phyloP scores from a whole-genome alignment of 1,139 yeast species.

The Casaregolazyma lundiana region DNA sequence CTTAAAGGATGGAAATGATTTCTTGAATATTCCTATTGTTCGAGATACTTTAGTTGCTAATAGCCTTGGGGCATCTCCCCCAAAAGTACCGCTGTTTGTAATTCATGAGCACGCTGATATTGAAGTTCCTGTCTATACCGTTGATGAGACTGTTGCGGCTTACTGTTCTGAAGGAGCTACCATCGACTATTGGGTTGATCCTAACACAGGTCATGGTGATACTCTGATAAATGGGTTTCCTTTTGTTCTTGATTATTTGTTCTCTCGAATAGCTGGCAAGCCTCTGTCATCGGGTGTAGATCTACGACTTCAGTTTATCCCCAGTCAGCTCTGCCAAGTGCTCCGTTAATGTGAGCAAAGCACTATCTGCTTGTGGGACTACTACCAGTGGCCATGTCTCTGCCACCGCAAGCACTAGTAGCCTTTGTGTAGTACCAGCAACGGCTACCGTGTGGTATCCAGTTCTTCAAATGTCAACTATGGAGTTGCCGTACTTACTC shows the following conservation, averaged over 20 bases:
- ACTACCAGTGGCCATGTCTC: too few relatives aligned
- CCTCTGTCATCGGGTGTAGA: constrained; percentile 11
- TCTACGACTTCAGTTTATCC: too few relatives aligned
- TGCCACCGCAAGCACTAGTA: too few relatives aligned
- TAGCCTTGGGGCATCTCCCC: constrained; percentile 19
- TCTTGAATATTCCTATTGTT: constrained; percentile 15
- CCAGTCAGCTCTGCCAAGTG: too few relatives aligned
- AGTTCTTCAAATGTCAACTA: too few relatives aligned
- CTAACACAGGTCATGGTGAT: constrained; percentile 16
- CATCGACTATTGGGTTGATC: constrained; percentile 23
- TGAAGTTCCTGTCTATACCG: constrained; percentile 20
- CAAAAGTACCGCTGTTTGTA: constrained; percentile 24
- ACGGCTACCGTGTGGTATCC: too few relatives aligned
- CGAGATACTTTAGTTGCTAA: constrained; percentile 14
- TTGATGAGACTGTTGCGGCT: constrained; percentile 18
- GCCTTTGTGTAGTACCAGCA: too few relatives aligned
- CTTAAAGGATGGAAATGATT: constrained; percentile 20
- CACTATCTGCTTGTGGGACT: too few relatives aligned
- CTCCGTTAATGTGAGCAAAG: too few relatives aligned
- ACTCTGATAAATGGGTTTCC: constrained; percentile 12
- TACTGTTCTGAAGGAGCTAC: constrained; percentile 28
- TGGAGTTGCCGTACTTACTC: too few relatives aligned
- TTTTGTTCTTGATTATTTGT: constrained; percentile 19
- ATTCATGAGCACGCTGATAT: constrained; percentile 29
- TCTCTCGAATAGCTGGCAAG: constrained; percentile 15